Percentiles rank a stretch among this genome's conserved stretches.
These are phyloP conservation scores for Hypoxylon rickii DNA, from an alignment of 495 filamentous ascomycete species.

Conservation along the genomic window DNA sequence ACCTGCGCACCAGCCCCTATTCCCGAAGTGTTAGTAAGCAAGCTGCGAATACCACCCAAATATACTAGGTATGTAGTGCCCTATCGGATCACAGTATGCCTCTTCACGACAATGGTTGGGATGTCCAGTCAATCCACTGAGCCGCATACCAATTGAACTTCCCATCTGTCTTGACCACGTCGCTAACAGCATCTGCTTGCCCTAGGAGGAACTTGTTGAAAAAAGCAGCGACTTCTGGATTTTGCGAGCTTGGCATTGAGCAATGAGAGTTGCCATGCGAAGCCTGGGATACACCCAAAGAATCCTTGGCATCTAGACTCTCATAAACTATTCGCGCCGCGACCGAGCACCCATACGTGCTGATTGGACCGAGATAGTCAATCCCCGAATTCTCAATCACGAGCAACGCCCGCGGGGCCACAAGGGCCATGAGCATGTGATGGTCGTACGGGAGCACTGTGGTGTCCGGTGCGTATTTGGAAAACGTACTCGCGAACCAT, in stretches of 20 bases:
- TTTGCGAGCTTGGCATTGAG: conserved; percentile 42
- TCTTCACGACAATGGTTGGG: conserved; percentile 32
- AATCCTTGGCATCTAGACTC: conserved; percentile 31
- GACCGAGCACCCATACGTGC: conserved; percentile 47
- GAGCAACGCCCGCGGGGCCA: conserved; percentile 47
- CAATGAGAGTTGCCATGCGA: conserved; percentile 45
- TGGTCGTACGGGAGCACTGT: conserved; percentile 46
- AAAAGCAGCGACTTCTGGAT: conserved; percentile 44
- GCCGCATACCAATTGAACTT: conserved; percentile 26
- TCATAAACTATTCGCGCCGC: conserved; percentile 42
- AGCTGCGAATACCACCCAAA: neutral
- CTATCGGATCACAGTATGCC: neutral
- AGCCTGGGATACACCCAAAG: conserved; percentile 39
- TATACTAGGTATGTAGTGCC: neutral
- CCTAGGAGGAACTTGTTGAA: conserved; percentile 46
- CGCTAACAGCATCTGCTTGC: conserved; percentile 29
- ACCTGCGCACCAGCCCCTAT: too few relatives aligned
- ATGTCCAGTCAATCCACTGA: conserved; percentile 42
- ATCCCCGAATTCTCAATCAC: conserved; percentile 51
- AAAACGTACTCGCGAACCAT: conserved; percentile 51
- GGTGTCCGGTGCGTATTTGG: conserved; percentile 30
- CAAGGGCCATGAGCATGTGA: conserved; percentile 46
- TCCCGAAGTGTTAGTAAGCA: too few relatives aligned
- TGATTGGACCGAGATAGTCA: conserved; percentile 48
- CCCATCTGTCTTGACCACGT: conserved; percentile 40